phyloP scores from a whole-genome alignment of 306 rosid genomes.

The Purshia tridentata region DNA sequence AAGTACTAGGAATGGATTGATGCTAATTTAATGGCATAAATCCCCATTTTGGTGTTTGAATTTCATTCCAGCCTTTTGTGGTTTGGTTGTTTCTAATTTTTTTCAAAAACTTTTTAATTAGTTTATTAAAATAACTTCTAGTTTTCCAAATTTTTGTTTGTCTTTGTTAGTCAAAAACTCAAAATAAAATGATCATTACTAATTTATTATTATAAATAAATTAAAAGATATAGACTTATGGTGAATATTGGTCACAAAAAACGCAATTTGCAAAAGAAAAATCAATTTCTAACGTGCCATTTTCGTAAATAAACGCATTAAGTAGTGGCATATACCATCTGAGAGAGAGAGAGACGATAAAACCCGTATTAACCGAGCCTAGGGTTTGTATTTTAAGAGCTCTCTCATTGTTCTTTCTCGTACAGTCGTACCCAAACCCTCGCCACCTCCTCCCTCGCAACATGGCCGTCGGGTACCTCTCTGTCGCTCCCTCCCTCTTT shows the following conservation, averaged over 20 bases:
- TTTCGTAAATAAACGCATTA: conserved; percentile 19
- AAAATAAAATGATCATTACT: too few species aligned
- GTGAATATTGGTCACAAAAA: too few species aligned
- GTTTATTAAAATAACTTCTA: too few species aligned
- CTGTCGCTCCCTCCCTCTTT: background rate
- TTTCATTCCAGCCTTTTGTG: too few species aligned
- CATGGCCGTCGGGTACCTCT: conserved; percentile 41
- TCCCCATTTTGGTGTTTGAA: background rate
- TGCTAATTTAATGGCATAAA: background rate
- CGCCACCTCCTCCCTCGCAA: background rate
- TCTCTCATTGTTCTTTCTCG: conserved; percentile 6
- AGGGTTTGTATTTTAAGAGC: background rate
- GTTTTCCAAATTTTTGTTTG: too few species aligned
- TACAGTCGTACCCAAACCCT: conserved; percentile 5
- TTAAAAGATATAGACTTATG: too few species aligned
- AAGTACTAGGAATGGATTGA: background rate
- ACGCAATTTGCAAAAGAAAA: background rate
- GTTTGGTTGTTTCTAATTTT: too few species aligned
- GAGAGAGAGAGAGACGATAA: background rate
- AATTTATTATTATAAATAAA: too few species aligned
- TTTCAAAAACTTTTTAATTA: too few species aligned
- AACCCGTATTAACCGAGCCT: background rate
- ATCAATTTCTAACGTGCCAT: background rate
- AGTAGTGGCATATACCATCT: background rate
- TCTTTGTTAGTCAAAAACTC: too few species aligned